These are phyloP conservation scores for Dicorynia guianensis DNA, from an alignment of 306 rosid species.

Conservation along the genomic window DNA sequence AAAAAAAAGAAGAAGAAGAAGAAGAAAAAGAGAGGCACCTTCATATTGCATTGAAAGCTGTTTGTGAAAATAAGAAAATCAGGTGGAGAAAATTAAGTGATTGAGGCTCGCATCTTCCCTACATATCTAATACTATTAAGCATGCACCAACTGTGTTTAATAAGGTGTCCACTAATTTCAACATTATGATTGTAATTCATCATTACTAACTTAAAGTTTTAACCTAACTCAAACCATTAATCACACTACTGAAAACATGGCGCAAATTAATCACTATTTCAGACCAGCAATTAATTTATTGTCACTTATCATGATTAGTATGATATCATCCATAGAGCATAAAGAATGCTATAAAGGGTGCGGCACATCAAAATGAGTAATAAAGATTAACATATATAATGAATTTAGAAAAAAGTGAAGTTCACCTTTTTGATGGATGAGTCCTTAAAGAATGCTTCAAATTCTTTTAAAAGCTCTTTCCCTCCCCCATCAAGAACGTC, in stretches of 20 bases:
- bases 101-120: not conserved
- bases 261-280: no score
- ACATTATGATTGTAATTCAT: no score
- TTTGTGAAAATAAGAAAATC: not conserved
- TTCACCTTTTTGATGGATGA: constrained; percentile 82
- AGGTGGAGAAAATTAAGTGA: not conserved
- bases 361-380: constrained; percentile 20
- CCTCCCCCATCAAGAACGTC: constrained; percentile 99
- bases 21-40: no score
- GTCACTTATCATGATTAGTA: no score
- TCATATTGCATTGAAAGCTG: not conserved
- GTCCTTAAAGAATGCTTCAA: constrained; percentile 82
- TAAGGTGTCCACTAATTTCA: no score
- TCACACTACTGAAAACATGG: no score
- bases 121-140: not conserved
- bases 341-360: constrained; percentile 17
- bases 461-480: constrained; percentile 66
- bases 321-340: constrained; percentile 15
- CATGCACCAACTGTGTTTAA: not conserved
- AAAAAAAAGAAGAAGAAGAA: no score
- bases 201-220: no score
- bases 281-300: no score
- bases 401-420: constrained; percentile 36
- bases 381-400: constrained; percentile 27
- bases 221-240: no score